phyloP scores from a whole-genome alignment of 2,329 filamentous ascomycete species.

The Xylariales sp. region DNA sequence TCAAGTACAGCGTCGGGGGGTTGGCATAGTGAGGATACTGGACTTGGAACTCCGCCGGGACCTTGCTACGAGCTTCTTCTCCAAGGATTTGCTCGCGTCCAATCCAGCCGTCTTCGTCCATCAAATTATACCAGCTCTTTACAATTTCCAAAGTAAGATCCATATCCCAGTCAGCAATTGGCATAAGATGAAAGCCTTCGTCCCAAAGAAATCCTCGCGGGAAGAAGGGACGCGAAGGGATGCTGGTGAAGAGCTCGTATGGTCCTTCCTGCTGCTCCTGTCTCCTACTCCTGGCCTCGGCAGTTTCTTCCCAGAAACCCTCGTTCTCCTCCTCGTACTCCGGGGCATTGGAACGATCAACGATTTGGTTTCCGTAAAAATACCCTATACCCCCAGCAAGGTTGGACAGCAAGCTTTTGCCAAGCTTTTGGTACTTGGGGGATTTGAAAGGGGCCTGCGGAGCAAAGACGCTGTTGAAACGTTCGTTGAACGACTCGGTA shows the following conservation, averaged over 20 bases:
- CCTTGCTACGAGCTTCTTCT: conserved; percentile 87
- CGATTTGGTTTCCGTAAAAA: conserved; percentile 83
- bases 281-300: conserved; percentile 67
- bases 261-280: conserved; percentile 72
- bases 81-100: conserved; percentile 93
- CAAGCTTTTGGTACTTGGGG: conserved; percentile 72
- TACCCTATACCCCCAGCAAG: conserved; percentile 91
- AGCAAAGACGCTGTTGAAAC: conserved; percentile 69
- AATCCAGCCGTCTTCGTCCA: conserved; percentile 98
- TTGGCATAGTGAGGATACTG: conserved; percentile 98
- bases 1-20: conserved; percentile 88
- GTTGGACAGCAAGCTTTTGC: conserved; percentile 89
- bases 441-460: conserved; percentile 72
- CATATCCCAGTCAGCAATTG: conserved; percentile 89
- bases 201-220: conserved; percentile 97
- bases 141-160: conserved; percentile 84
- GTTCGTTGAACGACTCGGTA: conserved; percentile 65
- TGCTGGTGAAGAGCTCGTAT: conserved; percentile 82
- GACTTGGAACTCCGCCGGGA: conserved; percentile 85
- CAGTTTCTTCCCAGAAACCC: conserved; percentile 91
- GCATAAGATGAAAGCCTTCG: conserved; percentile 91
- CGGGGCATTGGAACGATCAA: conserved; percentile 85
- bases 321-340: conserved; percentile 96
- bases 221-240: conserved; percentile 94
- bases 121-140: conserved; percentile 91